A percentile compares a stretch with the other conserved stretches of the same genome.
These are phyloP conservation scores for Phytophthora ohioensis DNA, from an alignment of 352 stramenopile species.

Conservation along the genomic window DNA sequence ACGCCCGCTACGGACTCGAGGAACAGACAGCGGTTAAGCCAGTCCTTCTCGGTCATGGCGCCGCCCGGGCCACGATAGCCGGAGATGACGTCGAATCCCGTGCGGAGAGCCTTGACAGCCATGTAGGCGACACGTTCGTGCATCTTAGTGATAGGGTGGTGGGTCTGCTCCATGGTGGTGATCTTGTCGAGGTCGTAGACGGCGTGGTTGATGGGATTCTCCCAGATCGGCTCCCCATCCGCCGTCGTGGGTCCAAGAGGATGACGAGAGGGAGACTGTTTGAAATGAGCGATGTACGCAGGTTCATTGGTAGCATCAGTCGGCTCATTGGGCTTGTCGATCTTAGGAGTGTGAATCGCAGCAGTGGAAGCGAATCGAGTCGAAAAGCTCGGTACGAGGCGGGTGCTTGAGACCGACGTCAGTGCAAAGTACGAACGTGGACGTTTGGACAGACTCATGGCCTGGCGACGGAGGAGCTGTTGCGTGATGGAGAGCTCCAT, in stretches of 20 bases:
- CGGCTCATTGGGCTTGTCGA: neutral
- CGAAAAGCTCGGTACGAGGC: neutral
- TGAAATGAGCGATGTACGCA: slow-evolving; percentile 34
- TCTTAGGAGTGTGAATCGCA: neutral
- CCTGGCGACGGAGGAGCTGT: slow-evolving; percentile 4
- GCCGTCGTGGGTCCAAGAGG: slow-evolving; percentile 3
- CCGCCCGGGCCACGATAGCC: slow-evolving; percentile 68
- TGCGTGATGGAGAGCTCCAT: slow-evolving; percentile 22
- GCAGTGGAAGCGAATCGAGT: slow-evolving; percentile 23
- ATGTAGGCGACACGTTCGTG: slow-evolving; percentile 47
- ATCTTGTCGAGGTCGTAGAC: slow-evolving; percentile 58
- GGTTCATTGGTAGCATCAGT: slow-evolving; percentile 27
- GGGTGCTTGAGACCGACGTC: no score
- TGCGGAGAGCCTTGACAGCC: slow-evolving; percentile 55
- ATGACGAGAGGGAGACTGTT: slow-evolving; percentile 9
- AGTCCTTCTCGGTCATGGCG: slow-evolving; percentile 70
- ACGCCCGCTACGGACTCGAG: slow-evolving; percentile 85
- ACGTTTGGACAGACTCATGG: slow-evolving; percentile 12
- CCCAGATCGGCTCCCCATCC: slow-evolving; percentile 43
- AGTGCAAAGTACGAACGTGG: slow-evolving; percentile 2
- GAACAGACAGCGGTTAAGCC: slow-evolving; percentile 75
- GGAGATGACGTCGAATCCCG: slow-evolving; percentile 59
- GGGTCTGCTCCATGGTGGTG: slow-evolving; percentile 40
- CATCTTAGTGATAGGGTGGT: slow-evolving; percentile 46
- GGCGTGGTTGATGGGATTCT: slow-evolving; percentile 51